A percentile compares a stretch with the other conserved stretches of the same genome.
Conservation (phyloP, 2,329 filamentous ascomycete genomes). For the Penicillium rolfsii region DNA sequence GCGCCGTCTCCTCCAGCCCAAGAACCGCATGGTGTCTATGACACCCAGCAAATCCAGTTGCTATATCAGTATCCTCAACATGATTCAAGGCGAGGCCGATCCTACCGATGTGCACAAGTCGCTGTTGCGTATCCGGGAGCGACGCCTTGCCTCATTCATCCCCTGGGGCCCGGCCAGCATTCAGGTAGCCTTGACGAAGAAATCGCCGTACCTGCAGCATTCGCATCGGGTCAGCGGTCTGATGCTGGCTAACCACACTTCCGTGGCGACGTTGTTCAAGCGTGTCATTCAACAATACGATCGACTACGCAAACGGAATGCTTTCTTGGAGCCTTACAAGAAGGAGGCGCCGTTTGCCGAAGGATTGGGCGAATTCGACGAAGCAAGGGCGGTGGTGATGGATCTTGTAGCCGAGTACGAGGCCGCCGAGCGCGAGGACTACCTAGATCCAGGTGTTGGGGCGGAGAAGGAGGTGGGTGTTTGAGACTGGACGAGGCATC, state of each 20-base stretch:
- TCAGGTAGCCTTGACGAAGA: conserved; percentile 93
- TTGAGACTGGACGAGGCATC: conserved; percentile 17
- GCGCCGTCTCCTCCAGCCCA: conserved; percentile 90
- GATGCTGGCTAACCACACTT: conserved; percentile 98
- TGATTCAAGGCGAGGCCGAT: conserved; percentile 98
- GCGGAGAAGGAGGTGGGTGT: conserved; percentile 43
- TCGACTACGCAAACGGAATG: conserved; percentile 91
- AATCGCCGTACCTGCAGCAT: conserved; percentile 93
- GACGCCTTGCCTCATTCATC: conserved; percentile 92
- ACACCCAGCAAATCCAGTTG: conserved; percentile 95
- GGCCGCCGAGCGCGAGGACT: conserved; percentile 87
- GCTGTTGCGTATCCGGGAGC: conserved; percentile 89
- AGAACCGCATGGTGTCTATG: conserved; percentile 99
- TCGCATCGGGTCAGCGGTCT: conserved; percentile 92
- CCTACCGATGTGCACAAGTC: conserved; percentile 98
- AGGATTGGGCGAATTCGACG: conserved; percentile 91
- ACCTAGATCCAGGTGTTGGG: conserved; percentile 74
- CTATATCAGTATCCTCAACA: conserved; percentile 98
- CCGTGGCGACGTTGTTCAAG: conserved; percentile 94
- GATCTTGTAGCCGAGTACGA: conserved; percentile 95
- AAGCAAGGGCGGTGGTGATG: conserved; percentile 85
- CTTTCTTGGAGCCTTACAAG: conserved; percentile 95
- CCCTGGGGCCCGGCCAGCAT: conserved; percentile 98
- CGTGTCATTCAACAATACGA: conserved; percentile 92
- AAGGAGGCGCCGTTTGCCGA: conserved; percentile 92